Conservation (phyloP, 192 early-diverging fungal species). For the Coemansia sp. region DNA sequence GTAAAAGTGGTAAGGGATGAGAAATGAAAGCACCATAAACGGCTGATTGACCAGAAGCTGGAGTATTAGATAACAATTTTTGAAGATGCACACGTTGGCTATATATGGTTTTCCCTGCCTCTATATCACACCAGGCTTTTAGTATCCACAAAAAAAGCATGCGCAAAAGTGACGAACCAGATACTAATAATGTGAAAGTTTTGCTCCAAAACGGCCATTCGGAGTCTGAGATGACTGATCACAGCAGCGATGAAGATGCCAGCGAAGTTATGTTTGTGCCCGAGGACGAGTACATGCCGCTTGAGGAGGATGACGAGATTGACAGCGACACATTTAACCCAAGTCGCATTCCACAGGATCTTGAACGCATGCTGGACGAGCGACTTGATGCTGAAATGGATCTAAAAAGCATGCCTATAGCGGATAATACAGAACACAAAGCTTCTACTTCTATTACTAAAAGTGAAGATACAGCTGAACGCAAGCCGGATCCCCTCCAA, state of each 20-base stretch:
- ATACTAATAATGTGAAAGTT: too few species aligned
- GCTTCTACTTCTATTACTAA: not conserved
- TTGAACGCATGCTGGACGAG: conserved; percentile 17
- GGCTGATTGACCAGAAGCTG: too few species aligned
- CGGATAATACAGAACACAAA: not conserved
- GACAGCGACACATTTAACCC: not conserved
- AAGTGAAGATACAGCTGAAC: not conserved
- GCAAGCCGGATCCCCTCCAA: conserved; percentile 12
- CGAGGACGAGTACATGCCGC: conserved; percentile 22
- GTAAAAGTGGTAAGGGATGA: not conserved
- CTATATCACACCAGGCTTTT: too few species aligned
- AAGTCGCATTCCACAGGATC: conserved; percentile 7
- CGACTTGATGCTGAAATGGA: conserved; percentile 20
- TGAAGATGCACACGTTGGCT: too few species aligned
- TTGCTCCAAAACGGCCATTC: not conserved
- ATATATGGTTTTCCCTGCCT: too few species aligned
- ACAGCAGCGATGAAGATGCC: conserved; percentile 13
- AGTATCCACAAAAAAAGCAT: too few species aligned
- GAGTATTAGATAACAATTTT: too few species aligned
- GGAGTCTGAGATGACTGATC: not conserved
- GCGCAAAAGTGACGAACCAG: too few species aligned
- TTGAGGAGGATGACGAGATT: conserved; percentile 14
- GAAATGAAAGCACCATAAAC: too few species aligned
- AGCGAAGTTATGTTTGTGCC: conserved; percentile 32
- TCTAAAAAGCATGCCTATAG: not conserved